Percentiles rank a stretch among this genome's conserved stretches.
Evolutionary conservation across 2,329 filamentous ascomycete genomes (phyloP).

Genomic region (Ophiostoma pallidulum): DNA sequence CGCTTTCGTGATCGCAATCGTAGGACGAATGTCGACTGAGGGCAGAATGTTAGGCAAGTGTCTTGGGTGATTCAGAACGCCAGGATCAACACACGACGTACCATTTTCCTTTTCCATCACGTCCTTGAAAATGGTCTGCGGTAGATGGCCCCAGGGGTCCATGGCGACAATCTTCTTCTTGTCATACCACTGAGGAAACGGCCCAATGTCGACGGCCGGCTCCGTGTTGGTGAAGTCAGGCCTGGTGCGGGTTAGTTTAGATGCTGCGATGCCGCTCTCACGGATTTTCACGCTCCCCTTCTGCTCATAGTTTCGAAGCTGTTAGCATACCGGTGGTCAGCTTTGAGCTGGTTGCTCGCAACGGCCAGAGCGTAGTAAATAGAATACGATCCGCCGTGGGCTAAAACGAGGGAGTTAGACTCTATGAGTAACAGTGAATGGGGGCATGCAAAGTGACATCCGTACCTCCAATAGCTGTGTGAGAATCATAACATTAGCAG

Average conservation of each 20-base stretch:
- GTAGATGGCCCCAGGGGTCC: conserved; percentile 86
- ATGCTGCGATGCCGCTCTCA: no score
- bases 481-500: conserved; percentile 1
- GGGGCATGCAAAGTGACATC: conserved; percentile 5
- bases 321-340: conserved; percentile 51
- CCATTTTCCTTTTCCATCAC: conserved; percentile 65
- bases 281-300: no score
- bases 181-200: conserved; percentile 82
- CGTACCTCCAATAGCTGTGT: conserved; percentile 18
- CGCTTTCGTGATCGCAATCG: conserved; percentile 83
- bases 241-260: conserved; percentile 21
- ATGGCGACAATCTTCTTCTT: conserved; percentile 93
- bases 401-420: conserved; percentile 22
- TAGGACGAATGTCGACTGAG: conserved; percentile 72
- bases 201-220: conserved; percentile 80
- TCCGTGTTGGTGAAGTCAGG: conserved; percentile 68
- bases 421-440: conserved; percentile 9
- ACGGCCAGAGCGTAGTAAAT: conserved; percentile 93
- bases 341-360: conserved; percentile 78
- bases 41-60: not conserved
- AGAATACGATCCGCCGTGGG: conserved; percentile 76
- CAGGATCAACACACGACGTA: conserved; percentile 22
- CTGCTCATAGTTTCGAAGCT: not conserved
- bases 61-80: no score
- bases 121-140: conserved; percentile 74